Evolutionary conservation across 2,329 filamentous ascomycete genomes (phyloP), one percentile per base, ranked within the genome.

Genomic region (Periconia digitata): DNA sequence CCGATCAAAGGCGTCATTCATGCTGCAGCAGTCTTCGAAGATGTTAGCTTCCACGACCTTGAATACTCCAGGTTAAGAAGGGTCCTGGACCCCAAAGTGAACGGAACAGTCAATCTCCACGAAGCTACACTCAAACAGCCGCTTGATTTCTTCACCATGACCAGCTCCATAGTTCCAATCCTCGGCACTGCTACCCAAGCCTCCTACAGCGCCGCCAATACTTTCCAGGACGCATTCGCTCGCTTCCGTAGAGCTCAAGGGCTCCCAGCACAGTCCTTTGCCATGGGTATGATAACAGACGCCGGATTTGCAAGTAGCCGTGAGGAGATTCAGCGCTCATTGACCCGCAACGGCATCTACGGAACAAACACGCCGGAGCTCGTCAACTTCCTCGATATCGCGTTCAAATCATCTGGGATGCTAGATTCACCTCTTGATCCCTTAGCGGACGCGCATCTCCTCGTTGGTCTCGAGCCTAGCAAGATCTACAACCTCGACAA

Each of bases 71-170:
- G 34, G 3, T 47, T 17, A n/a, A 42, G 43, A 16, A 29, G 44
- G 13, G 46, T 17, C 13, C 23, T 52, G 6, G 24, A 42, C 12
- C 54, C 62, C 12, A 65, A 65, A 38, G 50, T 62, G 16, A 27
- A 34, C 0, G 62, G 61, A 16, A 54, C 60, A 3, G 51, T 50
- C 43, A 58, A 63, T 40, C 48, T 63, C 13, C 61, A 63, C 55
- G 22, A 49, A 15, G 42, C 46, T 2, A 23, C 40, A 1, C n/a
- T 20, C 3, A 23, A 40, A 1, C 35, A 35, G 8, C 43, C 52
- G 15, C 48, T 61, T 12, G 56, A 60, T 40, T 59, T 63, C 51
- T 61, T 63, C 48, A 32, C 54, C 27, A 53, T 62, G 48, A 45
- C 49, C 7, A 55, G 52, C 4, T 61, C 58, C n/a, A 40, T 56